Conservation (phyloP, 2,329 filamentous ascomycete genomes). For the Xylaria sp. region DNA sequence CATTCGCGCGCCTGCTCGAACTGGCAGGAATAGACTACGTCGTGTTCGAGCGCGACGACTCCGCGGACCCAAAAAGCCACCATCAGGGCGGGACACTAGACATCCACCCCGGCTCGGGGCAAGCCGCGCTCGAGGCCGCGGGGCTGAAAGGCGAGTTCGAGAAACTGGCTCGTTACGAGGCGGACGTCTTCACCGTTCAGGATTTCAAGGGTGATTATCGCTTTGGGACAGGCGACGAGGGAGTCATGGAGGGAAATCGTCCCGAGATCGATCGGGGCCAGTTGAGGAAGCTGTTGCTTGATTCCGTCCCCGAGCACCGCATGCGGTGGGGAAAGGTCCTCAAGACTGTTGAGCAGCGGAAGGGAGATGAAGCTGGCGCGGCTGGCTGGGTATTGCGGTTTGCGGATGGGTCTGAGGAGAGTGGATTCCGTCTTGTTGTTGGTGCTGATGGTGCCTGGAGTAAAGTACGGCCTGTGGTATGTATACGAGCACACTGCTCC, state of each 20-base stretch:
- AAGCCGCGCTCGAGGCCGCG: conserved; percentile 44
- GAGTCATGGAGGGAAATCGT: neutral
- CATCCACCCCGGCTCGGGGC: conserved; percentile 49
- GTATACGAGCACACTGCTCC: neutral
- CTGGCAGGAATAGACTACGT: conserved; percentile 28
- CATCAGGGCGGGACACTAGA: conserved; percentile 57
- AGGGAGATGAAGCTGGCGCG: neutral
- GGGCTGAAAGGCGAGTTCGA: conserved; percentile 45
- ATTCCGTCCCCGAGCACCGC: conserved; percentile 20
- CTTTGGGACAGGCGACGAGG: neutral
- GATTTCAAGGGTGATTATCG: conserved; percentile 14
- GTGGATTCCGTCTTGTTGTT: conserved; percentile 49
- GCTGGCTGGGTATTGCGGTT: conserved; percentile 26
- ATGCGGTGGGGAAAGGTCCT: conserved; percentile 38
- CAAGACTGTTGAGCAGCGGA: conserved; percentile 41
- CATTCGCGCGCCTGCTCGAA: conserved; percentile 35
- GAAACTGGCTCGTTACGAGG: conserved; percentile 37
- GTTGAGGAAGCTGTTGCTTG: conserved; percentile 37
- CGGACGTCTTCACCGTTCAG: conserved; percentile 30
- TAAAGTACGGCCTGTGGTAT: conserved; percentile 46
- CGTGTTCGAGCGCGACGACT: conserved; percentile 36
- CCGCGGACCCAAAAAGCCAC: neutral
- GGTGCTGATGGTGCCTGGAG: conserved; percentile 54
- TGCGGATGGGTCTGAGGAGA: conserved; percentile 25
- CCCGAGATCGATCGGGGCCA: conserved; percentile 42